Percentiles rank a stretch among this genome's conserved stretches.
Conservation (phyloP, 2,329 filamentous ascomycete genomes). For the Cercospora sp. region DNA sequence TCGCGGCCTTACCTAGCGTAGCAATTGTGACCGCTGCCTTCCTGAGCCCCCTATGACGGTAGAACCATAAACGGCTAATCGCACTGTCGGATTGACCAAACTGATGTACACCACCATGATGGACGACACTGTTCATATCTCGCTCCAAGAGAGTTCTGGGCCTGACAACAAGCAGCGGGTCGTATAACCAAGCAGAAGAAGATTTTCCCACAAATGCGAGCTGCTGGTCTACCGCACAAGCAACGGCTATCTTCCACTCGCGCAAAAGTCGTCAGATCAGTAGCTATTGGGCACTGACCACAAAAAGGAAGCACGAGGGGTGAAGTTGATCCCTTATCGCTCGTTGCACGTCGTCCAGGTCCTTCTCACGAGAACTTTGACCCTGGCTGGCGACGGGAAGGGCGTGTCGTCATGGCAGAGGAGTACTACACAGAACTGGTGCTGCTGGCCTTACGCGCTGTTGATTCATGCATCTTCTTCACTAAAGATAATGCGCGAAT, state of each 20-base stretch:
- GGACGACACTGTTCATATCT: background rate
- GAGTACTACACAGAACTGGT: background rate
- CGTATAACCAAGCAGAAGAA: background rate
- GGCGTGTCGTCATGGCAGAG: background rate
- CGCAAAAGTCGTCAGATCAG: too few relatives aligned
- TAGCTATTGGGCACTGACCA: background rate
- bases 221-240: background rate
- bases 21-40: background rate
- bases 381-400: too few relatives aligned
- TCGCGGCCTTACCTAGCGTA: background rate
- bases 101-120: background rate
- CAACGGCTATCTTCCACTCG: background rate
- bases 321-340: background rate
- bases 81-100: background rate
- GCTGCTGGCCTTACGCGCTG: too few relatives aligned
- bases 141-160: background rate
- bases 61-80: background rate
- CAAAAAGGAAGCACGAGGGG: background rate
- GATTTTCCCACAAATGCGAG: background rate
- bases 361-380: too few relatives aligned
- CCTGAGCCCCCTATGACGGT: background rate
- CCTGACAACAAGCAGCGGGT: background rate
- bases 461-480: too few relatives aligned
- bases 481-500: too few relatives aligned
- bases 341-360: background rate